A percentile compares a stretch with the other conserved stretches of the same genome.
Conservation (phyloP, 305 asterid genomes). For the Fraxinus ornus region DNA sequence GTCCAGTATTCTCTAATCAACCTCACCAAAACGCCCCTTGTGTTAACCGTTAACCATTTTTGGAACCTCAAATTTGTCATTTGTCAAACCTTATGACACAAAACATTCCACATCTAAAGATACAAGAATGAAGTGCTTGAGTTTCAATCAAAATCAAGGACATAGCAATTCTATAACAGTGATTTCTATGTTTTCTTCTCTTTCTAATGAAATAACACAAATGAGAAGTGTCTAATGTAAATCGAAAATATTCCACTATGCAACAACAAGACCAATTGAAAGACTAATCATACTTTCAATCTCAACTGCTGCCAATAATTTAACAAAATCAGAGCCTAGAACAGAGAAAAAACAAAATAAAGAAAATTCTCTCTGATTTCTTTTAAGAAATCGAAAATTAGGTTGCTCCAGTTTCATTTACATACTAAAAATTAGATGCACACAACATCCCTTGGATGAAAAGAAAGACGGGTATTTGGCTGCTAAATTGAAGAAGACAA, state of each 20-base stretch:
- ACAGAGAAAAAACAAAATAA: too few species aligned
- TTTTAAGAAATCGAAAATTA: too few species aligned
- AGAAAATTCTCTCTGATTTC: too few species aligned
- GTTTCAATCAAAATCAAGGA: neutral
- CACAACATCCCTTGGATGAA: too few species aligned
- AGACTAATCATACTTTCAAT: neutral
- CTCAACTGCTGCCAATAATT: too few species aligned
- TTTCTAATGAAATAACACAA: neutral
- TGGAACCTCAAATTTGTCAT: neutral
- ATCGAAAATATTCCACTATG: neutral
- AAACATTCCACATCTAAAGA: neutral
- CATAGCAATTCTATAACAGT: neutral
- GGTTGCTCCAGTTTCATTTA: too few species aligned
- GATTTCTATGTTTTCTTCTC: neutral
- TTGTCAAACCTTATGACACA: neutral
- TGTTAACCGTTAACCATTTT: neutral
- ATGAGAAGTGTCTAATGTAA: neutral
- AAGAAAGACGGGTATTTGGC: too few species aligned
- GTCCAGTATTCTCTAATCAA: neutral
- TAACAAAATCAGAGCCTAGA: too few species aligned
- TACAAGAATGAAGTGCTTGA: neutral
- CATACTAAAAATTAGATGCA: too few species aligned
- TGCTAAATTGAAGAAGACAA: too few species aligned
- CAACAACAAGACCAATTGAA: neutral
- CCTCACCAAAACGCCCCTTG: neutral